Evolutionary conservation across 176 grass and related monocot genomes (phyloP), one percentile per base, ranked within the genome.

Genomic region (Thalia dealbata): DNA sequence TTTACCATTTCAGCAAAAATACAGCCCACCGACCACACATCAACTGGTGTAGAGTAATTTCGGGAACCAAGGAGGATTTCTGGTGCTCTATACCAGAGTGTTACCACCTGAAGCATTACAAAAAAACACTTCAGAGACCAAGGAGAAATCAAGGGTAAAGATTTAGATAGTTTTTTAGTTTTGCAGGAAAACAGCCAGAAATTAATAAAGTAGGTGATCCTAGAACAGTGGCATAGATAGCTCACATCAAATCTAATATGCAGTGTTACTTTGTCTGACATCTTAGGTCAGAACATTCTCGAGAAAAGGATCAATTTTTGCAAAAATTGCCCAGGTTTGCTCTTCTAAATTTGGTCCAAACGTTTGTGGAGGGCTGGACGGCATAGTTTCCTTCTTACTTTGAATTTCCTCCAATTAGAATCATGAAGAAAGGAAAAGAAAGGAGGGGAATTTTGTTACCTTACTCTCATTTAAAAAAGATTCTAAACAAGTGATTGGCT

Each of bases 1-100:
- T 86, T 92, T 68, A 92, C 82, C 92, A 96, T 96, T 81, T 96
- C 92, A 71, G 92, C 92, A 74, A 96, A 96, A 80, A 96, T 89
- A 80, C 92, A 96, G 71, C 92, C 92, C 71, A 92, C 84, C 42
- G 92, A 96, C 92, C 92, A 96, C 67, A 96, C 59, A 29, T 96
- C 89, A 79, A 96, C 85, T 70, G 92, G 89, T 52, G 92, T 96
- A 18, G 92, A 96, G 72, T 96, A 96, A 32, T 89, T 82, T 70
- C 77, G 81, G 22, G 86, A 83, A 29, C 92, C 92, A 61, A 96
- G 83, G 71, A 96, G 82, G 83, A 96, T 89, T 90, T 96, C 92
- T 26, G 92, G 92, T 59, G 92, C 86, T 75, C 92, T 89, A 62
- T 96, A 96, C 92, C 92, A 96, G 3, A 96, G 73, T 64, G 89